Evolutionary conservation across 2,329 filamentous ascomycete species (phyloP), one percentile per base, ranked within the genome.

Genomic region (Pyricularia pennisetigena): DNA sequence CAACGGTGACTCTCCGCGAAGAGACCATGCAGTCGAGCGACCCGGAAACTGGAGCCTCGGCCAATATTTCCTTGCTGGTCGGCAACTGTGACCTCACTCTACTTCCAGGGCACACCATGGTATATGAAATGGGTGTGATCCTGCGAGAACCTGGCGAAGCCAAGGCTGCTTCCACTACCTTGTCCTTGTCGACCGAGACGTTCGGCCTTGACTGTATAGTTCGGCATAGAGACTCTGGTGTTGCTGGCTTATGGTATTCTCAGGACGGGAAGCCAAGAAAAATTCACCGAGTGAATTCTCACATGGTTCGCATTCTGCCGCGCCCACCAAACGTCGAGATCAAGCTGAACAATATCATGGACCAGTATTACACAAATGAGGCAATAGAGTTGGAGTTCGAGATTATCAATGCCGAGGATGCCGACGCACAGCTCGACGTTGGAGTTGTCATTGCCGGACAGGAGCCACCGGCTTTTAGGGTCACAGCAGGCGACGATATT

Each of bases 271-370:
- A 79, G 16, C 75, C 76, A 0, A 82, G 78, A 67, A 82, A 82
- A 69, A 81, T 86, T 24, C 78, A 82, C 30, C 82, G 86, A 9
- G 72, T 78, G 12, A 81, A 84, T 64, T 79, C 85, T 9, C 81
- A 85, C 41, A 80, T 81, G 1, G 85, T 97, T 68, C 89, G 87
- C 68, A 88, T 99, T 28, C 83, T 93, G 68, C 94, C 95, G 1
- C 91, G 96, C 71, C 95, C 94, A 30, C 95, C 95, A 0, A 98
- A 97, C 78, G 88, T 99, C 81, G 88, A 92, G 72, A 86, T 99
- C 64, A 84, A 81, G 29, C 79, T 92, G 10, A 81, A 86, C 2
- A 84, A 87, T 59, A 78, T 89, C 8, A 81, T 84, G 68, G 83
- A 87, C 14, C 89, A 93, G 68, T 96, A 94, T 76, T 98, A 97